phyloP scores from a whole-genome alignment of 1,284 basidiomycete species.

The Naganishia liquefaciens region DNA sequence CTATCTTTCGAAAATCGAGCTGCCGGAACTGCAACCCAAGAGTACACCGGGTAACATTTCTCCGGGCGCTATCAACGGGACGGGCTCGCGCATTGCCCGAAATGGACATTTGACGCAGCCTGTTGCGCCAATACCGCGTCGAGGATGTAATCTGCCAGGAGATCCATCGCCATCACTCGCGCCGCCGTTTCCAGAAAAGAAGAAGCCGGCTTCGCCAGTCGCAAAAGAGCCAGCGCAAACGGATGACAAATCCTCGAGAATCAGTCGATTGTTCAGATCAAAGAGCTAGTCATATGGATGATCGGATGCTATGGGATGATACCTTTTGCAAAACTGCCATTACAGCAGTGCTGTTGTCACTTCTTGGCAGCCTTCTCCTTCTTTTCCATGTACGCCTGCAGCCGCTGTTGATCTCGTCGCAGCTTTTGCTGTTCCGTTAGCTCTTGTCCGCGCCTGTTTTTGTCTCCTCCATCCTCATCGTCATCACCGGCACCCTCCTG shows the following conservation, averaged over 20 bases:
- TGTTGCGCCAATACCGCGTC: too few species aligned
- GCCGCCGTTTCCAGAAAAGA: too few species aligned
- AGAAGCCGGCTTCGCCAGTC: too few species aligned
- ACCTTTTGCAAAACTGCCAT: neutral
- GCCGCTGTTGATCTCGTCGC: slow-evolving; percentile 48
- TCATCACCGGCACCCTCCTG: slow-evolving; percentile 45
- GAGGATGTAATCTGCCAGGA: too few species aligned
- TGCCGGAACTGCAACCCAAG: slow-evolving; percentile 49
- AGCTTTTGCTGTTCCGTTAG: slow-evolving; percentile 47
- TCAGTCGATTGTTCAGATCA: slow-evolving; percentile 19
- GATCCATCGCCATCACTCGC: too few species aligned
- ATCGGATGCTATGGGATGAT: neutral
- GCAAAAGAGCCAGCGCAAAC: too few species aligned
- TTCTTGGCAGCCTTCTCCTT: slow-evolving; percentile 31
- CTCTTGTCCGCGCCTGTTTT: slow-evolving; percentile 32
- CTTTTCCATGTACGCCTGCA: slow-evolving; percentile 52
- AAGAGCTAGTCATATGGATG: slow-evolving; percentile 25
- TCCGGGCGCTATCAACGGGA: too few species aligned
- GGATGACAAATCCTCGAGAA: neutral
- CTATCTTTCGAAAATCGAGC: slow-evolving; percentile 50
- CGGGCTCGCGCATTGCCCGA: too few species aligned
- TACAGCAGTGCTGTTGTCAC: too few species aligned
- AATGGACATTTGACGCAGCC: too few species aligned
- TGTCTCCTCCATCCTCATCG: slow-evolving; percentile 34
- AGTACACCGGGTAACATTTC: neutral